phyloP scores from a whole-genome alignment of 2,329 filamentous ascomycete genomes.

The Aspergillus carbonarius region DNA sequence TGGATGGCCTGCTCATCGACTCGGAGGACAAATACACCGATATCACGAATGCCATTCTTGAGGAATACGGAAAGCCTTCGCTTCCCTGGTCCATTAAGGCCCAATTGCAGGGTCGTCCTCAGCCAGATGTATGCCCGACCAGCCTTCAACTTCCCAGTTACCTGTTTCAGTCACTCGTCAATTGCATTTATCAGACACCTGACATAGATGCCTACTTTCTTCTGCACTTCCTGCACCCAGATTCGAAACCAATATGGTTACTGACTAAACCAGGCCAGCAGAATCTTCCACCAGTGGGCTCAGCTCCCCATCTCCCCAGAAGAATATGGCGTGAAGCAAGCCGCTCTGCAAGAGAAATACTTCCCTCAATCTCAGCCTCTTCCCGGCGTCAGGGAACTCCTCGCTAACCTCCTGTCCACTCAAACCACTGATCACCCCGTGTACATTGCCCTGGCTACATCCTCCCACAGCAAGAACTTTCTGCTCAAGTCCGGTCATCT shows the following conservation, averaged over 20 bases:
- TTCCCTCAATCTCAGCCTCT: conserved; percentile 77
- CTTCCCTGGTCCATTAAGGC: conserved; percentile 97
- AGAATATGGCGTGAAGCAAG: conserved; percentile 63
- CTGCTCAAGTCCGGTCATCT: conserved; percentile 68
- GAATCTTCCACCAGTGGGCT: conserved; percentile 77
- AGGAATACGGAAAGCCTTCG: conserved; percentile 67
- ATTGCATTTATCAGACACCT: not conserved
- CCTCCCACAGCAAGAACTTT: conserved; percentile 70
- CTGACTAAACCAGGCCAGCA: conserved; percentile 45
- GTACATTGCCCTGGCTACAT: conserved; percentile 84
- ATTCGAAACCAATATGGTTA: not conserved
- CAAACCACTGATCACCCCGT: conserved; percentile 49
- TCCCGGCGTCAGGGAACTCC: conserved; percentile 71
- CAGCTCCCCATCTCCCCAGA: conserved; percentile 72
- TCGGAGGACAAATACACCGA: conserved; percentile 87
- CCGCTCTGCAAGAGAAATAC: conserved; percentile 64
- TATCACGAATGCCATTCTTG: conserved; percentile 78
- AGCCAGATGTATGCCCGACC: conserved; percentile 47
- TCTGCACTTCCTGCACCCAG: not conserved
- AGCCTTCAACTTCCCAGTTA: not conserved
- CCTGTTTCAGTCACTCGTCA: not conserved
- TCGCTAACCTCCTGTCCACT: conserved; percentile 46
- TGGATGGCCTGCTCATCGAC: conserved; percentile 95
- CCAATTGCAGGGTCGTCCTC: conserved; percentile 70
- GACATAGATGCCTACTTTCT: not conserved